Conservation (phyloP, 2,329 filamentous ascomycete species). For the Aspergillus sp. region DNA sequence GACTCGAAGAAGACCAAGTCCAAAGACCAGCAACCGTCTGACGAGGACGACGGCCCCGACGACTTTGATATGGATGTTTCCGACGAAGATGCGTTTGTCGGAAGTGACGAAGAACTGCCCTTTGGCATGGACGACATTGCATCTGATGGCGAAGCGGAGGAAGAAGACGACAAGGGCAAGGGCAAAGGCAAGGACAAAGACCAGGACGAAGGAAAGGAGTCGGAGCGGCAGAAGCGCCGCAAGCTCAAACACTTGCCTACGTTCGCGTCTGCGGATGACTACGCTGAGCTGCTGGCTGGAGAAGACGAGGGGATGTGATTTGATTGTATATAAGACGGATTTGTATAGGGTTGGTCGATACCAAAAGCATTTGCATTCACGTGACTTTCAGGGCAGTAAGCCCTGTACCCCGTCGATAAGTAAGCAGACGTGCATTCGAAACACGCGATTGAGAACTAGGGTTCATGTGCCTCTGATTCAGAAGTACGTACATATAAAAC, state of each 20-base stretch:
- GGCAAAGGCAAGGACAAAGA: not conserved
- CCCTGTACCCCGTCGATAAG: not conserved
- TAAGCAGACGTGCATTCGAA: not conserved
- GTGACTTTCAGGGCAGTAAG: not conserved
- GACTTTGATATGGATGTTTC: slow-evolving; percentile 44
- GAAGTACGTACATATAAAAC: no score
- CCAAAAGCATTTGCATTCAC: slow-evolving; percentile 1
- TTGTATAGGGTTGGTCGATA: slow-evolving; percentile 6
- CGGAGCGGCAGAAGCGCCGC: slow-evolving; percentile 57
- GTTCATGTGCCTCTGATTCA: no score
- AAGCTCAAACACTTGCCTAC: slow-evolving; percentile 83
- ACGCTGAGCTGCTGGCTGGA: slow-evolving; percentile 70
- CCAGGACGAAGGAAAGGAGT: slow-evolving; percentile 37
- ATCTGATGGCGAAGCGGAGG: no score
- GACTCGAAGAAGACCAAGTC: slow-evolving; percentile 5
- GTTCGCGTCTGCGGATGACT: slow-evolving; percentile 90
- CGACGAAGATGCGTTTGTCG: slow-evolving; percentile 40
- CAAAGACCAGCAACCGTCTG: slow-evolving; percentile 31
- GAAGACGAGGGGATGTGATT: slow-evolving; percentile 50
- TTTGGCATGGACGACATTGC: slow-evolving; percentile 40
- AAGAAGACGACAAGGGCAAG: no score
- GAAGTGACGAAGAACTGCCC: slow-evolving; percentile 49
- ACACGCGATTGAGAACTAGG: no score
- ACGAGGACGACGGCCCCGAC: slow-evolving; percentile 40
- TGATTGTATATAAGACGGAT: slow-evolving; percentile 4